Conservation (phyloP, 257 asterid genomes). For the Solanum microdontum region DNA sequence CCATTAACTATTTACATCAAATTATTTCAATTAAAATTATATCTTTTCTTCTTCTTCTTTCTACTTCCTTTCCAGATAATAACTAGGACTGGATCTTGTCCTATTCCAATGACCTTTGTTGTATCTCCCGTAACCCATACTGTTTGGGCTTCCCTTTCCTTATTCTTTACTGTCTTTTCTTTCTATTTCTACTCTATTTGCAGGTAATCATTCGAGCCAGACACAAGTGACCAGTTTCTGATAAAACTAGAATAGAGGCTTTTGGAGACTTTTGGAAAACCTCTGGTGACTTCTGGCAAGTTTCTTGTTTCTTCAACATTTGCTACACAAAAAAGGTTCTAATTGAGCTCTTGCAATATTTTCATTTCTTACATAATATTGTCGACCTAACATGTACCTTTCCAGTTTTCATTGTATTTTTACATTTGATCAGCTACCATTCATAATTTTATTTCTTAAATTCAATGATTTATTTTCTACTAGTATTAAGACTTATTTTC, state of each 20-base stretch:
- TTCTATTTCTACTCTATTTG: too few species aligned
- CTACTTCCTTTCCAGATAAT: too few species aligned
- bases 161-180: too few species aligned
- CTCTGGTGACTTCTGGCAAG: background rate
- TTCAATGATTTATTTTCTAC: too few species aligned
- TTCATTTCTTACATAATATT: background rate
- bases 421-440: background rate
- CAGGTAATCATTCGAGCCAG: too few species aligned
- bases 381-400: background rate
- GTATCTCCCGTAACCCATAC: background rate
- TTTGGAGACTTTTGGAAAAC: background rate
- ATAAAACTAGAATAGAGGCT: too few species aligned
- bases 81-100: too few species aligned
- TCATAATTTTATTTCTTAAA: background rate
- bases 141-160: background rate
- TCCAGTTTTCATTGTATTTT: background rate
- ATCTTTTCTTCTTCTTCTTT: too few species aligned
- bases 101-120: background rate
- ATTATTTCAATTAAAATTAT: too few species aligned
- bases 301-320: background rate
- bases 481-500: background rate
- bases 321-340: background rate
- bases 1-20: too few species aligned
- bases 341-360: background rate
- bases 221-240: background rate